A percentile compares a stretch with the other conserved stretches of the same genome.
Conservation (phyloP, 176 grass and related monocot genomes). For the Musa acuminata region DNA sequence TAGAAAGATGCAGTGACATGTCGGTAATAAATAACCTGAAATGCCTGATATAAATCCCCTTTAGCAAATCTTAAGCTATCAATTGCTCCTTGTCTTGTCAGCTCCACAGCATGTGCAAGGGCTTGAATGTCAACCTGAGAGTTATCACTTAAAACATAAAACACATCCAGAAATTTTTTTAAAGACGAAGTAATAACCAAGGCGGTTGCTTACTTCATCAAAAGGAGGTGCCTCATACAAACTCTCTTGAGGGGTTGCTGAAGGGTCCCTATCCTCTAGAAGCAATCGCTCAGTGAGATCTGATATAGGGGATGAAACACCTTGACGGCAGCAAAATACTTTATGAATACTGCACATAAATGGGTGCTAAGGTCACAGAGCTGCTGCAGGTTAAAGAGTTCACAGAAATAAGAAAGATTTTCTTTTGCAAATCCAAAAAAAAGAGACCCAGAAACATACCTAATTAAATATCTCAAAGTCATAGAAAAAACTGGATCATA, state of each 20-base stretch:
- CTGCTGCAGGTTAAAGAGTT: slow-evolving; percentile 2
- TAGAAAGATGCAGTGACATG: background rate
- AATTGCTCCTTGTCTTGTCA: slow-evolving; percentile 92
- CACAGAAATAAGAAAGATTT: slow-evolving; percentile 8
- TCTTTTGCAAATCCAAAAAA: background rate
- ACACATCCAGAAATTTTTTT: slow-evolving; percentile 11
- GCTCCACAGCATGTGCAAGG: slow-evolving; percentile 85
- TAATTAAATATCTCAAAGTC: slow-evolving; percentile 91
- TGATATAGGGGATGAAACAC: slow-evolving; percentile 82
- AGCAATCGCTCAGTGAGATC: slow-evolving; percentile 72
- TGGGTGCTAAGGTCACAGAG: slow-evolving; percentile 24
- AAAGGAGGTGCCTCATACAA: slow-evolving; percentile 78
- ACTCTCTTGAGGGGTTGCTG: slow-evolving; percentile 61
- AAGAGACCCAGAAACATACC: slow-evolving; percentile 30
- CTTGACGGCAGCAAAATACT: slow-evolving; percentile 67
- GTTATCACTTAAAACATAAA: slow-evolving; percentile 26
- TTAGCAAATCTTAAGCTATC: slow-evolving; percentile 98
- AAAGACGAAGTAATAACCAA: slow-evolving; percentile 15
- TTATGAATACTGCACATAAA: slow-evolving; percentile 80
- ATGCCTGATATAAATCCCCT: slow-evolving; percentile 87
- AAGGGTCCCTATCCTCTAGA: slow-evolving; percentile 81
- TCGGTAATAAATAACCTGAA: slow-evolving; percentile 53
- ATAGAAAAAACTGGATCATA: slow-evolving; percentile 94
- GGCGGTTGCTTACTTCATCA: slow-evolving; percentile 59
- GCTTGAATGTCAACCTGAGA: slow-evolving; percentile 97